These are phyloP conservation scores for Plantago elongata DNA, from an alignment of 257 asterid genomes.

Conservation along the genomic window DNA sequence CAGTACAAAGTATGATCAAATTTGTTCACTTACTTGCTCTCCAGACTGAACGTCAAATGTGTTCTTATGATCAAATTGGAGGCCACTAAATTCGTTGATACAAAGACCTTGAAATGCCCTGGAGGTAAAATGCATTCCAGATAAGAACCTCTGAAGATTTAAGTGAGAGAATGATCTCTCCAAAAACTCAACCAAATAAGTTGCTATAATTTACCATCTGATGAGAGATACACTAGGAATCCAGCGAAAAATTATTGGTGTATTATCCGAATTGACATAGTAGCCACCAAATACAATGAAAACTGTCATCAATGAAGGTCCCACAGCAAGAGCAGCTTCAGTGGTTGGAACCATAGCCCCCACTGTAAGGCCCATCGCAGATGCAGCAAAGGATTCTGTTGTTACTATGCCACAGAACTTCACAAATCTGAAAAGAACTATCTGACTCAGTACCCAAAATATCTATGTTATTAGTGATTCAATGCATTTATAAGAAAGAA, in stretches of 20 bases:
- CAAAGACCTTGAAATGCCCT: constrained; percentile 99
- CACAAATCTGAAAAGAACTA: constrained; percentile 51
- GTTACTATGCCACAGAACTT: constrained; percentile 89
- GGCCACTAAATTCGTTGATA: constrained; percentile 85
- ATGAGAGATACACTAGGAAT: constrained; percentile 89
- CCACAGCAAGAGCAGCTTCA: constrained; percentile 95
- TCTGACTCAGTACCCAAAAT: constrained; percentile 10
- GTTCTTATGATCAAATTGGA: constrained; percentile 80
- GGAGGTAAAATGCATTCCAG: constrained; percentile 24
- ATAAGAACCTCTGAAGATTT: background rate
- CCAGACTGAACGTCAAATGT: constrained; percentile 78
- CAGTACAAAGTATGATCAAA: background rate
- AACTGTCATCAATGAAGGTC: constrained; percentile 94
- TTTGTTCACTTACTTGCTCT: constrained; percentile 66
- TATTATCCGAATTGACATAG: constrained; percentile 84
- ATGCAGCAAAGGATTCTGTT: constrained; percentile 85
- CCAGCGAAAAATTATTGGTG: constrained; percentile 92
- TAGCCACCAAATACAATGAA: constrained; percentile 97
- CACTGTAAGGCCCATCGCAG: constrained; percentile 98
- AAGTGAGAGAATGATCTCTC: background rate
- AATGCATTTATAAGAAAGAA: background rate
- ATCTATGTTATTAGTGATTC: background rate
- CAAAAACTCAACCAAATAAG: background rate
- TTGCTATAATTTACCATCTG: constrained; percentile 54
- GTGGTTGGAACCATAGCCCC: constrained; percentile 96